Percentiles rank a stretch among this genome's conserved stretches.
Conservation (phyloP, 305 asterid species). For the Stenogyne calaminthoides region DNA sequence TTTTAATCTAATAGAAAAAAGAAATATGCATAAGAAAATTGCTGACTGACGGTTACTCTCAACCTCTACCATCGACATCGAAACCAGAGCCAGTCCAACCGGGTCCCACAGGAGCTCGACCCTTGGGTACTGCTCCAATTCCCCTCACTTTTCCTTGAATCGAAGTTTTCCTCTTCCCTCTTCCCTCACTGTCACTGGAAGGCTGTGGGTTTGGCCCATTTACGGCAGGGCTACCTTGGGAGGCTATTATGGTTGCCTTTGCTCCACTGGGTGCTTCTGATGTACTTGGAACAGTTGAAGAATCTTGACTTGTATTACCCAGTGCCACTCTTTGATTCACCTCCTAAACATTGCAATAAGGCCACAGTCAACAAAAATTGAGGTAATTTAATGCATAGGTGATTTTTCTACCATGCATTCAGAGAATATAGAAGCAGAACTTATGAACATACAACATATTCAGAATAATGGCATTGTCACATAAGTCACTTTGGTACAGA, state of each 20-base stretch:
- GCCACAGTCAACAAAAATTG: constrained; percentile 12
- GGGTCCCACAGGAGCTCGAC: constrained; percentile 63
- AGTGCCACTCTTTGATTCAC: constrained; percentile 35
- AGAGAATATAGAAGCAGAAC: not conserved
- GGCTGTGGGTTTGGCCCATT: constrained; percentile 40
- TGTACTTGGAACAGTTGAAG: constrained; percentile 41
- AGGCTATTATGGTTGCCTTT: not conserved
- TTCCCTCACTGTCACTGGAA: constrained; percentile 42
- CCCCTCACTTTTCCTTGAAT: constrained; percentile 78
- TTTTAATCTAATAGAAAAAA: constrained; percentile 1
- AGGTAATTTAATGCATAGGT: not conserved
- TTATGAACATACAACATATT: not conserved
- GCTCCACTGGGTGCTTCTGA: constrained; percentile 35
- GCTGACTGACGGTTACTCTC: constrained; percentile 34
- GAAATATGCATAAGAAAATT: constrained; percentile 15
- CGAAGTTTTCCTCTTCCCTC: constrained; percentile 56
- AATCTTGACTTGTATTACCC: constrained; percentile 34
- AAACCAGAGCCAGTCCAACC: constrained; percentile 99
- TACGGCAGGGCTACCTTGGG: constrained; percentile 20
- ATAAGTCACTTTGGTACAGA: not conserved
- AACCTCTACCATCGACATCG: constrained; percentile 82
- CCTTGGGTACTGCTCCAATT: constrained; percentile 77
- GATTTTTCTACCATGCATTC: not conserved
- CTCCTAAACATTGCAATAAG: constrained; percentile 38
- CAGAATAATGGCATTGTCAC: not conserved